Conservation (phyloP, 352 stramenopile species). For the Phytophthora podocarpi region DNA sequence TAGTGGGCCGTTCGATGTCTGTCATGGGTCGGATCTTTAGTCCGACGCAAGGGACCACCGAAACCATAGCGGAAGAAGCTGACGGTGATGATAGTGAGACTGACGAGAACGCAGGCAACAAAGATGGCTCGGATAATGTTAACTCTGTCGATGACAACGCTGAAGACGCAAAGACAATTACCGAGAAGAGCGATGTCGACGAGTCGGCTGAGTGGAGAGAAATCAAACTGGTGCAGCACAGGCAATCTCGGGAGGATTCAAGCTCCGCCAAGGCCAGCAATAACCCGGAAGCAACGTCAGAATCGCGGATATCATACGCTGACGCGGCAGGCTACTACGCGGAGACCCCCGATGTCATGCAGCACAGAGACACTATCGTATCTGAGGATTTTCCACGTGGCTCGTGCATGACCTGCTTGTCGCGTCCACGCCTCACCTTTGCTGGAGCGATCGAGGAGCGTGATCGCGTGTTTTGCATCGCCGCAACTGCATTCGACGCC, state of each 20-base stretch:
- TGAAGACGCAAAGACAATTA: slow-evolving; percentile 10
- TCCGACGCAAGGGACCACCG: slow-evolving; percentile 32
- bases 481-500: slow-evolving; percentile 54
- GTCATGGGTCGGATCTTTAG: slow-evolving; percentile 56
- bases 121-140: neutral
- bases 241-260: slow-evolving; percentile 5
- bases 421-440: slow-evolving; percentile 59
- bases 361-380: slow-evolving; percentile 59
- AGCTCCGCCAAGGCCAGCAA: neutral
- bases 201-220: slow-evolving; percentile 59
- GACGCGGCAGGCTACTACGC: slow-evolving; percentile 53
- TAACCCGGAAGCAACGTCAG: slow-evolving; percentile 5
- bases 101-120: slow-evolving; percentile 11
- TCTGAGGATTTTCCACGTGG: slow-evolving; percentile 50
- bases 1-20: slow-evolving; percentile 24
- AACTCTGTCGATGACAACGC: slow-evolving; percentile 12
- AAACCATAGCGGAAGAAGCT: slow-evolving; percentile 54
- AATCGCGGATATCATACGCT: slow-evolving; percentile 46
- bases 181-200: slow-evolving; percentile 29
- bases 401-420: slow-evolving; percentile 71
- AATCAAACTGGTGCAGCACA: slow-evolving; percentile 49
- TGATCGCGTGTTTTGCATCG: slow-evolving; percentile 80
- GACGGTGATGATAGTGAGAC: slow-evolving; percentile 30
- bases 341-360: slow-evolving; percentile 41
- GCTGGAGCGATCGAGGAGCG: slow-evolving; percentile 57